phyloP scores from a whole-genome alignment of 345 rosid species.

The Lenwebbia sp. region DNA sequence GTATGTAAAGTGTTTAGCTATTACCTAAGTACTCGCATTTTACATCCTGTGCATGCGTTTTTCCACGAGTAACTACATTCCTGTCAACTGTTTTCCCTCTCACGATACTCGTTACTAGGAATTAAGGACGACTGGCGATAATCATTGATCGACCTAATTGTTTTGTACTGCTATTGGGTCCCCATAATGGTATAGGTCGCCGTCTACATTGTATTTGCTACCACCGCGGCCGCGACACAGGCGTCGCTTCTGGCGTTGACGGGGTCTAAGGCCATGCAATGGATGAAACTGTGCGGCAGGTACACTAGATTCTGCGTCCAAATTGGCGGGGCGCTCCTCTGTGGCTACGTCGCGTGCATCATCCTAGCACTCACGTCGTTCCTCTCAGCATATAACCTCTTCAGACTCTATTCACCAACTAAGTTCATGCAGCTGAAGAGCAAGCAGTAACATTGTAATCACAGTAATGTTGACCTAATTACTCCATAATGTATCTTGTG shows the following conservation, averaged over 20 bases:
- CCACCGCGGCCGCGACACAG: conserved; percentile 26
- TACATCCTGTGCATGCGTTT: background rate
- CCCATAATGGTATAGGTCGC: conserved; percentile 16
- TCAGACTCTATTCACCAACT: conserved; percentile 52
- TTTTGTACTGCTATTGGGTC: background rate
- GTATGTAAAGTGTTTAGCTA: background rate
- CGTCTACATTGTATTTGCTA: conserved; percentile 37
- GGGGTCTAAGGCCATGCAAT: conserved; percentile 42
- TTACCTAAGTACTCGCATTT: background rate
- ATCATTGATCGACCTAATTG: background rate
- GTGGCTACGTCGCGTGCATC: conserved; percentile 18
- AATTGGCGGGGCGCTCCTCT: conserved; percentile 35
- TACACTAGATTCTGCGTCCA: conserved; percentile 63
- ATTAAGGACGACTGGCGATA: background rate
- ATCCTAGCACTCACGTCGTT: conserved; percentile 26
- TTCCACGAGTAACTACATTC: background rate
- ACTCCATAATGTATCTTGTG: background rate
- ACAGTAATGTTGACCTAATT: background rate
- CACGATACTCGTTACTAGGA: background rate
- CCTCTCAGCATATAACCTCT: conserved; percentile 56
- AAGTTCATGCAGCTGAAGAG: conserved; percentile 29
- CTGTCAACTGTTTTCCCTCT: background rate
- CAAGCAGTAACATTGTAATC: background rate
- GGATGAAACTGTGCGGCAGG: conserved; percentile 64
- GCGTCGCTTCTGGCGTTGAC: conserved; percentile 31